A percentile compares a stretch with the other conserved stretches of the same genome.
Evolutionary conservation across 257 asterid genomes (phyloP).

Genomic region (Solanum pinnatisectum): DNA sequence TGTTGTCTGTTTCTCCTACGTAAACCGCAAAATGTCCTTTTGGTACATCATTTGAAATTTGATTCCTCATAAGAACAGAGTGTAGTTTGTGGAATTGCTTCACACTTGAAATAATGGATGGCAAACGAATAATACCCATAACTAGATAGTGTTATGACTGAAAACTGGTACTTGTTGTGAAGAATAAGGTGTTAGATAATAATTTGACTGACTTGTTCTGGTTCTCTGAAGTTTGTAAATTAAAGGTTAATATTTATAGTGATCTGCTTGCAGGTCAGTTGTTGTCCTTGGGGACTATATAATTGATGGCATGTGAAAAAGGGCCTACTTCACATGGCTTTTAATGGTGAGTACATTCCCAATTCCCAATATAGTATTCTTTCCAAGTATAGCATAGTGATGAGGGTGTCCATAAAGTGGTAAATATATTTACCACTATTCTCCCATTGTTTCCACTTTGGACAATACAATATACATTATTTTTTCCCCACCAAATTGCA

Average conservation of each 20-base stretch:
- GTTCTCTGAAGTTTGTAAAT: not conserved
- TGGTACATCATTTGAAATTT: not conserved
- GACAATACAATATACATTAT: not conserved
- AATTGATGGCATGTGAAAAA: not conserved
- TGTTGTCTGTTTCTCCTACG: not conserved
- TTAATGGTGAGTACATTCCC: no score
- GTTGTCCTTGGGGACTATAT: not conserved
- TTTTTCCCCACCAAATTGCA: not conserved
- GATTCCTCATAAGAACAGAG: slow-evolving; percentile 2
- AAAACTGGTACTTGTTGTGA: no score
- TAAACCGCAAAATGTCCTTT: slow-evolving; percentile 8
- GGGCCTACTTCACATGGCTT: slow-evolving; percentile 17
- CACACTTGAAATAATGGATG: slow-evolving; percentile 3
- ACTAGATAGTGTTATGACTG: no score
- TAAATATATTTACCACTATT: not conserved
- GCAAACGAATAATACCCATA: slow-evolving; percentile 23
- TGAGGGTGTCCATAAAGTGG: not conserved
- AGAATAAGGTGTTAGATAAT: not conserved
- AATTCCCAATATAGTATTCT: no score
- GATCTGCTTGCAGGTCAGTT: not conserved
- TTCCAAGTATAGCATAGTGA: no score
- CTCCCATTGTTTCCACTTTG: not conserved
- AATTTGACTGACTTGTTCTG: not conserved
- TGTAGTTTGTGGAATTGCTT: slow-evolving; percentile 21
- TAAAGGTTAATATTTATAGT: not conserved